Conservation (phyloP, 169 alveolate species). For the Plasmodium berghei region DNA sequence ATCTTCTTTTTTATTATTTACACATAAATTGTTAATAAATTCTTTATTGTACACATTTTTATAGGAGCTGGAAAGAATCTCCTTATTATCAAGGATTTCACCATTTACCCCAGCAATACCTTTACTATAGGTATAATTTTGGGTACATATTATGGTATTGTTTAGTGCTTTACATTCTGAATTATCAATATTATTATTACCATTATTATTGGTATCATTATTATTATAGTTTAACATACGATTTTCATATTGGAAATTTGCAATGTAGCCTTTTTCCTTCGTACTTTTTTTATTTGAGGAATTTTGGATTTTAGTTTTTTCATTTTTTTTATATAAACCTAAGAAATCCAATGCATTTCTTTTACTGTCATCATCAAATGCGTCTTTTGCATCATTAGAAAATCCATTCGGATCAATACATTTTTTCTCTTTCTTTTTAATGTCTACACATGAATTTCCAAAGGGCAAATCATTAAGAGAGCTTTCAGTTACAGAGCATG, state of each 20-base stretch:
- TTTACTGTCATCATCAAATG: conserved; percentile 23
- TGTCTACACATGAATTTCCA: conserved; percentile 29
- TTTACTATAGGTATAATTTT: not conserved
- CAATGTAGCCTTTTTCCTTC: conserved; percentile 24
- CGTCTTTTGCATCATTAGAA: conserved; percentile 7
- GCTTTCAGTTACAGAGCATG: conserved; percentile 15
- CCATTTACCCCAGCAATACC: not conserved
- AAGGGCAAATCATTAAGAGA: conserved; percentile 17
- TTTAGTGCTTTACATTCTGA: conserved; percentile 1
- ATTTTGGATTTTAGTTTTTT: conserved; percentile 5
- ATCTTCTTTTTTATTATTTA: conserved; percentile 1
- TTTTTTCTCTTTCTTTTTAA: conserved; percentile 19
- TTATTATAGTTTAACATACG: not conserved
- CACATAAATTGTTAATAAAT: not conserved
- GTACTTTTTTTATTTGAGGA: not conserved
- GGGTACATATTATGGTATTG: not conserved
- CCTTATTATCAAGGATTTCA: not conserved
- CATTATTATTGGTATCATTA: not conserved
- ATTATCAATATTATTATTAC: not conserved
- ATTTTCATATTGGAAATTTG: not conserved
- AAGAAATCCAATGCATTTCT: conserved; percentile 67
- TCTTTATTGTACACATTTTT: not conserved
- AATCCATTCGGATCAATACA: conserved; percentile 15
- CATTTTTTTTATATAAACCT: conserved; percentile 52
- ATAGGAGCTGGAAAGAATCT: not conserved